Evolutionary conservation across 2,329 filamentous ascomycete species (phyloP).

Genomic region (Byssoonygena ceratinophila): DNA sequence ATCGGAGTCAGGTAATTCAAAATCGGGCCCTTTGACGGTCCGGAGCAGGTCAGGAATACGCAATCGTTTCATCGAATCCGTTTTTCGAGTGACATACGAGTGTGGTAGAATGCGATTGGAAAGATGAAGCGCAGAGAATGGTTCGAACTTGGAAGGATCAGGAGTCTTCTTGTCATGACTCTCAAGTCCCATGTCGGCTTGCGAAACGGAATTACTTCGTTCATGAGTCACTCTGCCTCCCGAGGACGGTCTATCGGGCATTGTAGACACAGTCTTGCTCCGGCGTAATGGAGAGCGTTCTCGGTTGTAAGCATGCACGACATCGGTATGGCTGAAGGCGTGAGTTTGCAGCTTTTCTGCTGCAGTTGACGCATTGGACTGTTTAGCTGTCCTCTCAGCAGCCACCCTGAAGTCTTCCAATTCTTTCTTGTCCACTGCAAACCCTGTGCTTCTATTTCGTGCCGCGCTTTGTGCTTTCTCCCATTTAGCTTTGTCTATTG

Average conservation of each 20-base stretch:
- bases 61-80: constrained; percentile 67
- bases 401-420: constrained; percentile 34
- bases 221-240: background rate
- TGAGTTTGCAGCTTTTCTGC: constrained; percentile 41
- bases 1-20: constrained; percentile 69
- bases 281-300: constrained; percentile 25
- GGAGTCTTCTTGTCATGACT: constrained; percentile 23
- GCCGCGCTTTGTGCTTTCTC: constrained; percentile 31
- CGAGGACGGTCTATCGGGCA: constrained; percentile 15
- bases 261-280: constrained; percentile 28
- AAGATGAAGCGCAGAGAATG: constrained; percentile 75
- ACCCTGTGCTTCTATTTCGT: constrained; percentile 34
- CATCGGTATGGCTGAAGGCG: constrained; percentile 54
- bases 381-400: constrained; percentile 25
- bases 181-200: background rate
- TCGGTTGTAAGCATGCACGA: constrained; percentile 34
- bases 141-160: constrained; percentile 61
- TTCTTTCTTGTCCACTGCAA: constrained; percentile 35
- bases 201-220: background rate
- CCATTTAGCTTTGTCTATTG: constrained; percentile 30
- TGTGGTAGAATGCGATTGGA: constrained; percentile 76
- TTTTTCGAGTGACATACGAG: constrained; percentile 62
- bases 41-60: constrained; percentile 70
- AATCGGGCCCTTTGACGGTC: constrained; percentile 71
- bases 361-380: constrained; percentile 20